Percentiles rank a stretch among this genome's conserved stretches.
Evolutionary conservation across 352 stramenopile genomes (phyloP).

Genomic region (Bremia lactucae): DNA sequence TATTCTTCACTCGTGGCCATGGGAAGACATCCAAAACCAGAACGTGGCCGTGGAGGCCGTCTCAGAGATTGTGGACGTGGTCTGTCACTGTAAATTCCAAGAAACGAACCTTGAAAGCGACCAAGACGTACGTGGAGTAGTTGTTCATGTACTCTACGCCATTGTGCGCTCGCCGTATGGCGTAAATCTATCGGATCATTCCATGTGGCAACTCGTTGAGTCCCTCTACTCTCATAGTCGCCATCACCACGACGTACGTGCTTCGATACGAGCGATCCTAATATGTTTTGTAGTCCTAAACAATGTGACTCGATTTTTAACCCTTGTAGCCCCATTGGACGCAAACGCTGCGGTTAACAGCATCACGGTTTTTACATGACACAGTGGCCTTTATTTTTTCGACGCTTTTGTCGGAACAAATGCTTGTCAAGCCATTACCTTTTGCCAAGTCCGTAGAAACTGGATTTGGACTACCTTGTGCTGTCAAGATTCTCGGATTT

Average conservation of each 20-base stretch:
- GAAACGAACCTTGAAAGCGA: conserved; percentile 85
- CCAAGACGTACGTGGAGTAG: conserved; percentile 86
- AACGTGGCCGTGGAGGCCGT: conserved; percentile 36
- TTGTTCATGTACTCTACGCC: conserved; percentile 90
- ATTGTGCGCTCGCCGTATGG: conserved; percentile 85
- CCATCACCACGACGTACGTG: conserved; percentile 50
- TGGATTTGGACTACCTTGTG: conserved; percentile 62
- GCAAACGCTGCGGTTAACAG: conserved; percentile 44
- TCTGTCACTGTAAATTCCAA: conserved; percentile 92
- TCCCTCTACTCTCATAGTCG: conserved; percentile 91
- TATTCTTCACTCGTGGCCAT: conserved; percentile 86
- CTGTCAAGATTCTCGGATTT: conserved; percentile 72
- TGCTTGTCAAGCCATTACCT: conserved; percentile 1
- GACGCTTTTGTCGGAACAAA: conserved; percentile 34
- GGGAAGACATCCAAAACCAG: conserved; percentile 30
- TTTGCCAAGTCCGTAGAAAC: too few species aligned
- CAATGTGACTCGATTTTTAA: neutral
- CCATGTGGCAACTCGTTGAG: conserved; percentile 93
- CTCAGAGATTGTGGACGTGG: conserved; percentile 83
- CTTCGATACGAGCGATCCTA: too few species aligned
- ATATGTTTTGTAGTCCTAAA: conserved; percentile 14
- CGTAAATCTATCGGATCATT: conserved; percentile 79
- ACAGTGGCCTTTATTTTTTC: conserved; percentile 61
- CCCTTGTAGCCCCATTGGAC: conserved; percentile 43
- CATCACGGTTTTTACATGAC: conserved; percentile 51